Conservation (phyloP, 768 basidiomycete species). For the Naganishia randhawae region DNA sequence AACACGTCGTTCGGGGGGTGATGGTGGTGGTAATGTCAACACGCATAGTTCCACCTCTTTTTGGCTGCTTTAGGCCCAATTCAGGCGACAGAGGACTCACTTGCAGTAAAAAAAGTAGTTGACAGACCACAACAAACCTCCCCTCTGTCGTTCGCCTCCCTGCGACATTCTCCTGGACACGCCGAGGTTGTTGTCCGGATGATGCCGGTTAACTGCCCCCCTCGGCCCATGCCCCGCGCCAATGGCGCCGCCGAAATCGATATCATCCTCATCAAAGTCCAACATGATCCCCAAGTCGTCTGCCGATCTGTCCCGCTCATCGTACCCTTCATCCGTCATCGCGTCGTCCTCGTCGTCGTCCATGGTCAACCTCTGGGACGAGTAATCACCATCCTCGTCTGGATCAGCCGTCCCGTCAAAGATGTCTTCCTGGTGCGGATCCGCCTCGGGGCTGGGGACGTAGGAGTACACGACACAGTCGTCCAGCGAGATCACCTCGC, state of each 20-base stretch:
- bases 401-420: conserved; percentile 48
- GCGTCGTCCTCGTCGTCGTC: conserved; percentile 59
- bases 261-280: conserved; percentile 32
- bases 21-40: too few species aligned
- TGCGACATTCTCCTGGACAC: conserved; percentile 16
- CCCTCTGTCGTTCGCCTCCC: conserved; percentile 5
- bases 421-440: conserved; percentile 71
- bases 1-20: too few species aligned
- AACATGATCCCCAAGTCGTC: conserved; percentile 23
- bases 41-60: too few species aligned
- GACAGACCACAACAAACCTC: conserved; percentile 83
- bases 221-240: conserved; percentile 31
- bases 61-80: too few species aligned
- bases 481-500: conserved; percentile 80
- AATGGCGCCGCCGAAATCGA: conserved; percentile 30
- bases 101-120: conserved; percentile 96
- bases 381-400: conserved; percentile 42
- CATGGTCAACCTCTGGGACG: conserved; percentile 2
- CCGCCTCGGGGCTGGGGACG: conserved; percentile 84
- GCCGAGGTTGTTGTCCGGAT: not conserved
- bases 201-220: too few species aligned
- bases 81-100: conserved; percentile 61
- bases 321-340: conserved; percentile 58
- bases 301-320: conserved; percentile 35
- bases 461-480: conserved; percentile 97